Evolutionary conservation across 2,329 filamentous ascomycete species (phyloP), one percentile per base, ranked within the genome.

Genomic region (Tolypocladium guangdongense): DNA sequence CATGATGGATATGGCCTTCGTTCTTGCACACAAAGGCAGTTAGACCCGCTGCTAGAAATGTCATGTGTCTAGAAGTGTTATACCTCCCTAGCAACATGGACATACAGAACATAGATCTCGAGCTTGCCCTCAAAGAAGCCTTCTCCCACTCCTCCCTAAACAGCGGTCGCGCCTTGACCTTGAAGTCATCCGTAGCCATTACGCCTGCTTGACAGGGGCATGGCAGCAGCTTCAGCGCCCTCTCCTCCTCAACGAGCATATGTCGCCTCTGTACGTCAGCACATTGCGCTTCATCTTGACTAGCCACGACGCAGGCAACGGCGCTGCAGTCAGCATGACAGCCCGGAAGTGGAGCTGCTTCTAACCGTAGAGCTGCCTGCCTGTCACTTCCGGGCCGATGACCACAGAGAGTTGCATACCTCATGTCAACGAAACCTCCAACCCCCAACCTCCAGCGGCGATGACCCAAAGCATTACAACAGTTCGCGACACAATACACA

Each of bases 221-320:
- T 41, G 8, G 59, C 30, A 59, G 18, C 27, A n/a, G n/a, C n/a
- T n/a, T n/a, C n/a, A n/a, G n/a, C n/a, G n/a, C n/a, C n/a, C n/a
- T n/a, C n/a, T n/a, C n/a, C n/a, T n/a, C n/a, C n/a, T n/a, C n/a
- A n/a, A n/a, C n/a, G n/a, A n/a, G n/a, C n/a, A n/a, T n/a, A n/a
- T n/a, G n/a, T n/a, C n/a, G n/a, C n/a, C n/a, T n/a, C n/a, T n/a
- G n/a, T 75, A 72, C 7, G 68, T 68, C 56, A 72, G 64, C 24
- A 71, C 65, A 39, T 70, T 71, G 46, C 62, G 71, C 63, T 59
- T 74, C 61, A 70, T 77, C 63, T 66, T 71, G n/a, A 60, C 62
- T 30, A 68, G 53, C 27, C 60, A 59, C 3, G 63, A 54, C 27
- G 57, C 55, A 46, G 60, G 64, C 3, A 67, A 55, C 4, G 65